Evolutionary conservation across 441 rosid species (phyloP).

Genomic region (Jatropha multifida): DNA sequence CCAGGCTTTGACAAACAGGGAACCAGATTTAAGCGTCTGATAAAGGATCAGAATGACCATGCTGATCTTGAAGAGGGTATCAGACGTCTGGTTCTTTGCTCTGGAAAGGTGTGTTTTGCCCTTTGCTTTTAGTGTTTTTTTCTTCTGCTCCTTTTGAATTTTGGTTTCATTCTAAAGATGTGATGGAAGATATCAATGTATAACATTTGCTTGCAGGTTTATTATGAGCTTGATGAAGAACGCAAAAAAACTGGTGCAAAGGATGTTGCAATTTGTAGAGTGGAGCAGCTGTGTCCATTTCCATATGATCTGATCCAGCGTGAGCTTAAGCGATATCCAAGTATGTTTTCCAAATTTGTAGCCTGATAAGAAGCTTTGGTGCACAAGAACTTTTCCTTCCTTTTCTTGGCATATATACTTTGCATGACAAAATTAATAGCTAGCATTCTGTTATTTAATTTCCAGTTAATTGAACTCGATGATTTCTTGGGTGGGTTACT

Average conservation of each 20-base stretch:
- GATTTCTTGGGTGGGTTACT: background rate
- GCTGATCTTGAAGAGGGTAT: constrained; percentile 88
- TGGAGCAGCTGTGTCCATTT: constrained; percentile 96
- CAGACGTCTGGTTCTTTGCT: constrained; percentile 91
- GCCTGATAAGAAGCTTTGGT: background rate
- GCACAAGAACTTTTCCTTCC: background rate
- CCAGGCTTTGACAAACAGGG: constrained; percentile 99
- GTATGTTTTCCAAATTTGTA: constrained; percentile 41
- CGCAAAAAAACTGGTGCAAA: constrained; percentile 59
- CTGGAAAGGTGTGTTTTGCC: constrained; percentile 68
- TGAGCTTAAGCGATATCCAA: constrained; percentile 93
- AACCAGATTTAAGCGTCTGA: constrained; percentile 91
- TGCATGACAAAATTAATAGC: background rate
- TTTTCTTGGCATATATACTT: background rate
- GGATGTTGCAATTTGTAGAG: constrained; percentile 92
- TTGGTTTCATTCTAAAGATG: background rate
- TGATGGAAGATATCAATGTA: background rate
- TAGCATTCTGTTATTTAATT: background rate
- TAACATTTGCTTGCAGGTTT: constrained; percentile 53
- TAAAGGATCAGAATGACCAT: constrained; percentile 89
- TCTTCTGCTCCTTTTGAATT: background rate
- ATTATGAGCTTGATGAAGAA: constrained; percentile 90
- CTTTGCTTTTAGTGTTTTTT: constrained; percentile 1
- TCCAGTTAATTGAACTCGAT: background rate
- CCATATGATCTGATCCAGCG: constrained; percentile 93